A percentile compares a stretch with the other conserved stretches of the same genome.
These are phyloP conservation scores for Colletotrichum incanum DNA, from an alignment of 2,329 filamentous ascomycete species.

Conservation along the genomic window DNA sequence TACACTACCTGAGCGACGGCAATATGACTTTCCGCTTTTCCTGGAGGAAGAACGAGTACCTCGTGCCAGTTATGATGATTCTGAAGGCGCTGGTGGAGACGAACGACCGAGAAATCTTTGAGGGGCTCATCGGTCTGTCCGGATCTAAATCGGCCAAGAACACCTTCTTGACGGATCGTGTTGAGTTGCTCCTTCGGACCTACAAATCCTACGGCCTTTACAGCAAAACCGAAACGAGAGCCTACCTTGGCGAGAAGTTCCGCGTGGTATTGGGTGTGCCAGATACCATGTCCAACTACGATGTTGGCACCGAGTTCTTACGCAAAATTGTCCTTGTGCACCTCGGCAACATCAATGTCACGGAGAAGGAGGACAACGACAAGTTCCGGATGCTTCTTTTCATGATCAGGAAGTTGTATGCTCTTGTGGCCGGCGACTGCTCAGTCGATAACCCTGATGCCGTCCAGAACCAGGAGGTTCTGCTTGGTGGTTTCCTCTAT, in stretches of 20 bases:
- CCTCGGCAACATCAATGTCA: conserved; percentile 88
- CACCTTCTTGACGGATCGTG: conserved; percentile 94
- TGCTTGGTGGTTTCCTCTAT: conserved; percentile 94
- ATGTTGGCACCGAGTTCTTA: conserved; percentile 92
- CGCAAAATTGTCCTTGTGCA: conserved; percentile 93
- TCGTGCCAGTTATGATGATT: conserved; percentile 97
- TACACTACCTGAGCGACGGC: conserved; percentile 96
- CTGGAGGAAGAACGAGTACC: conserved; percentile 96
- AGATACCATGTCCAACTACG: conserved; percentile 87
- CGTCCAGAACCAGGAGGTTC: conserved; percentile 94
- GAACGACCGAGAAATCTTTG: conserved; percentile 96
- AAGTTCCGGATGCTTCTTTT: conserved; percentile 96
- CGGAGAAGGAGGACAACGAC: conserved; percentile 86
- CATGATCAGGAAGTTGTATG: conserved; percentile 96
- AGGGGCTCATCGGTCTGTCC: conserved; percentile 86
- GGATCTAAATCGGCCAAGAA: conserved; percentile 85
- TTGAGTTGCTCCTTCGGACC: conserved; percentile 91
- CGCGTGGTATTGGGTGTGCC: conserved; percentile 88
- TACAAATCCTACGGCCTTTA: conserved; percentile 94
- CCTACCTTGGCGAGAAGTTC: conserved; percentile 93
- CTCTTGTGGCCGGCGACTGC: conserved; percentile 92
- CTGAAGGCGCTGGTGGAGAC: conserved; percentile 96
- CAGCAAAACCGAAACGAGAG: conserved; percentile 83
- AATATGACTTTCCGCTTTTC: conserved; percentile 98
- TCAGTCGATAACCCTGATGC: conserved; percentile 96